Evolutionary conservation across 768 basidiomycete genomes (phyloP), one percentile per base, ranked within the genome.

Genomic region (Boletus pseudopeckii): DNA sequence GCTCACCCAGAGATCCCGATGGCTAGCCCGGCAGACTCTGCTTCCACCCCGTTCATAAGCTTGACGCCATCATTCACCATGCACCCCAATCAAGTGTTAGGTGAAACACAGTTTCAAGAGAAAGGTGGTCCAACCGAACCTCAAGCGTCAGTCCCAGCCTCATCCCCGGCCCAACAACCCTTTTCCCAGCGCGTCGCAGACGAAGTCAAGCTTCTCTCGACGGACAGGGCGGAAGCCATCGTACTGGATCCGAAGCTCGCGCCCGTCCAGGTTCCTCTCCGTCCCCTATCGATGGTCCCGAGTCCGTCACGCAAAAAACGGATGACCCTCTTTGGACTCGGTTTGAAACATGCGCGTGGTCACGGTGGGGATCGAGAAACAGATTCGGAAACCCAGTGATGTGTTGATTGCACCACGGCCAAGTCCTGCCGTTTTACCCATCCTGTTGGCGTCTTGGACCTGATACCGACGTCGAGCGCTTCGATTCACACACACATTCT

Each of bases 261-360:
- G 3, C 68, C 68, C 28, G 68, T 71, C 15, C 68, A 68, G 15
- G 70, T 54, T 10, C 68, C 70, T 17, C 63, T 69, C 17, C 67
- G 67, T 4, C 70, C 70, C 14, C 34, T 71, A 7, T 69, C 69
- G 20, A 68, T 55, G 55, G 33, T 56, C 20, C 50, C 54, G 0
- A 55, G 58, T 49, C 64, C 56, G 26, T 30, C 64, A 8, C 58
- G 38, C 42, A 51, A 45, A 52, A 53, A 55, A 45, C 58, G 59
- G 51, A 30, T 44, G 48, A 54, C 56, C 14, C 52, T 66, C 15
- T 66, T 67, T 34, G 64, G 64, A 28, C 58, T 64, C 7, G 59
- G 64, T 13, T 15, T 56, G 30, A 66, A 45, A 47, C 32, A 47
- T 17, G 1, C 30, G 10, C 55, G 54, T 17, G 18, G 20, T 30